Percentiles rank a stretch among this genome's conserved stretches.
phyloP scores from a whole-genome alignment of 148 eudicot species.

The Oxyria digyna region DNA sequence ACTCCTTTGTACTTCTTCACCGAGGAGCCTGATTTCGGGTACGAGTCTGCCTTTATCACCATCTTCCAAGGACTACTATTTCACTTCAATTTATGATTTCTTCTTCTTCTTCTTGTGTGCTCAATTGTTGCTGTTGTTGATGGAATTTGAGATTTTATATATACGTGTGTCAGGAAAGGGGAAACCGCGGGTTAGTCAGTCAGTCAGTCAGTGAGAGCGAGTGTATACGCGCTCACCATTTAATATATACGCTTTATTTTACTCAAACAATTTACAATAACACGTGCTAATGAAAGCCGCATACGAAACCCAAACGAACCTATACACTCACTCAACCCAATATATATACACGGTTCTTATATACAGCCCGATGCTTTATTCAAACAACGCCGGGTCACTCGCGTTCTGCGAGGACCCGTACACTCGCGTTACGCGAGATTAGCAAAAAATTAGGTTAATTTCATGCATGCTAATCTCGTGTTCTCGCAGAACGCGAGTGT shows the following conservation, averaged over 20 bases:
- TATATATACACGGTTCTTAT: too few species aligned
- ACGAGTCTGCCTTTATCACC: not conserved
- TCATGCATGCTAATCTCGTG: too few species aligned
- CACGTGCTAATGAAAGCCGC: constrained; percentile 5
- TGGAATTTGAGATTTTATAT: not conserved
- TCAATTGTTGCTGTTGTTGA: not conserved
- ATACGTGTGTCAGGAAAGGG: not conserved
- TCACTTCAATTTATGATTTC: not conserved
- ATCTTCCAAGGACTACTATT: too few species aligned
- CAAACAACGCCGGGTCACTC: too few species aligned
- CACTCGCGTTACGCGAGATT: too few species aligned
- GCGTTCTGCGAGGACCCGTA: too few species aligned
- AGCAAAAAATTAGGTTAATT: too few species aligned
- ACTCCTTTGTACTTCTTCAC: constrained; percentile 71
- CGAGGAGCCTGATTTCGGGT: not conserved
- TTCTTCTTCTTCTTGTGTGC: not conserved
- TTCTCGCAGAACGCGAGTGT: too few species aligned
- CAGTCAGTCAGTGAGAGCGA: constrained; percentile 1
- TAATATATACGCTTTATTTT: not conserved
- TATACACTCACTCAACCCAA: too few species aligned
- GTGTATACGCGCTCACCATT: constrained; percentile 1
- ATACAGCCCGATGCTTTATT: too few species aligned
- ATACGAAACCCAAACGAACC: not conserved
- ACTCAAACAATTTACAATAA: too few species aligned
- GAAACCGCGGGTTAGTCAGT: constrained; percentile 2